Conservation (phyloP, 1,284 basidiomycete genomes). For the Irpex lacteus region DNA sequence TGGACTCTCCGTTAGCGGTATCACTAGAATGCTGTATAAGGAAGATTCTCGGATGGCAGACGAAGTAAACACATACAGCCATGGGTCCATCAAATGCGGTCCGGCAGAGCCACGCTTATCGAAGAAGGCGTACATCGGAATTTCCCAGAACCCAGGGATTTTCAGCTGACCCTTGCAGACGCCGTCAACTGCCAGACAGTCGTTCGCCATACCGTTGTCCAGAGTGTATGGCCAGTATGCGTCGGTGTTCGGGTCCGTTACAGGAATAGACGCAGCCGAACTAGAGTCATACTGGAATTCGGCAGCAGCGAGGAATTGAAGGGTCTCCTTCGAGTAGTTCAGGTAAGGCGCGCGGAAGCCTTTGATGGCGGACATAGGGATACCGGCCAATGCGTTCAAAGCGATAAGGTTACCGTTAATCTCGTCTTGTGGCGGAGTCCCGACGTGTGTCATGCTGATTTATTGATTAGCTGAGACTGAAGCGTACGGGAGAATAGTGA, state of each 20-base stretch:
- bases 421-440: slow-evolving; percentile 57
- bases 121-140: slow-evolving; percentile 80
- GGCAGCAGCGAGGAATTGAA: slow-evolving; percentile 53
- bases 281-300: slow-evolving; percentile 77
- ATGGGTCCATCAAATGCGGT: slow-evolving; percentile 79
- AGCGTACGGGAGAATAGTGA: slow-evolving; percentile 14
- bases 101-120: slow-evolving; percentile 57
- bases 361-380: slow-evolving; percentile 64
- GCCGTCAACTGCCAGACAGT: slow-evolving; percentile 58
- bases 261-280: slow-evolving; percentile 63
- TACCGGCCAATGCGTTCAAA: slow-evolving; percentile 77
- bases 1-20: slow-evolving; percentile 46
- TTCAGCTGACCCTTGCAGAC: slow-evolving; percentile 72
- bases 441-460: slow-evolving; percentile 78
- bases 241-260: slow-evolving; percentile 67
- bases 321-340: slow-evolving; percentile 63
- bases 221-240: slow-evolving; percentile 78
- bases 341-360: slow-evolving; percentile 84
- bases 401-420: slow-evolving; percentile 81
- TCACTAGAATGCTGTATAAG: slow-evolving; percentile 36
- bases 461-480: slow-evolving; percentile 3
- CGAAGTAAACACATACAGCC: slow-evolving; percentile 52
- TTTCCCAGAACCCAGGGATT: slow-evolving; percentile 79
- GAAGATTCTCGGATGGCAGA: background rate
- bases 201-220: slow-evolving; percentile 76